Percentiles rank a stretch among this genome's conserved stretches.
Evolutionary conservation across 306 rosid genomes (phyloP).

Genomic region (Amphicarpaea edgeworthii): DNA sequence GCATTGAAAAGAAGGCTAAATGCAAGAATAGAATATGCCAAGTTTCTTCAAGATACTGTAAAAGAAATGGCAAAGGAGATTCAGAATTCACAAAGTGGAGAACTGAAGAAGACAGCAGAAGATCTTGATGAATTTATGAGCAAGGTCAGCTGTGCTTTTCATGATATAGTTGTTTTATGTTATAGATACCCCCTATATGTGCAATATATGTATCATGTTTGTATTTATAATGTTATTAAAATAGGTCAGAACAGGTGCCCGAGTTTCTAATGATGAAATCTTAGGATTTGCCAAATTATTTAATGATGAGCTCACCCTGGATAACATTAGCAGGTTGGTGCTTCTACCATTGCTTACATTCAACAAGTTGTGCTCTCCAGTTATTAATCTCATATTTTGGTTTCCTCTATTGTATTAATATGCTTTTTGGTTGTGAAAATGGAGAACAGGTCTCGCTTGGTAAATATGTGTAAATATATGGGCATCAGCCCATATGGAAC

Average conservation of each 20-base stretch:
- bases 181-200: neutral
- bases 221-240: constrained; percentile 26
- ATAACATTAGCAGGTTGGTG: constrained; percentile 86
- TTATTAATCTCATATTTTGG: constrained; percentile 31
- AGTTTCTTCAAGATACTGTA: constrained; percentile 88
- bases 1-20: constrained; percentile 82
- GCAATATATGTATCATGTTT: neutral
- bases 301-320: constrained; percentile 91
- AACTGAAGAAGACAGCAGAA: constrained; percentile 79
- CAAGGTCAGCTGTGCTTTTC: constrained; percentile 57
- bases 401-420: constrained; percentile 38
- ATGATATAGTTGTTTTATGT: neutral
- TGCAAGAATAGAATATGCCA: constrained; percentile 90
- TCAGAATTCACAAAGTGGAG: constrained; percentile 83
- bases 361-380: constrained; percentile 13
- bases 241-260: constrained; percentile 80
- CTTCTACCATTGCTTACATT: constrained; percentile 25
- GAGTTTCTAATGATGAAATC: constrained; percentile 80
- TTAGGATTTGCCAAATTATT: constrained; percentile 87
- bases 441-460: constrained; percentile 80
- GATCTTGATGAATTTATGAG: constrained; percentile 86
- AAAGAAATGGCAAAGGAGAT: constrained; percentile 96
- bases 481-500: constrained; percentile 83
- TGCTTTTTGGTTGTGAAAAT: constrained; percentile 39
- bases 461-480: constrained; percentile 94